Base-by-base conservation (phyloP, 208 protist genomes). In the Leishmania aethiopica region DNA sequence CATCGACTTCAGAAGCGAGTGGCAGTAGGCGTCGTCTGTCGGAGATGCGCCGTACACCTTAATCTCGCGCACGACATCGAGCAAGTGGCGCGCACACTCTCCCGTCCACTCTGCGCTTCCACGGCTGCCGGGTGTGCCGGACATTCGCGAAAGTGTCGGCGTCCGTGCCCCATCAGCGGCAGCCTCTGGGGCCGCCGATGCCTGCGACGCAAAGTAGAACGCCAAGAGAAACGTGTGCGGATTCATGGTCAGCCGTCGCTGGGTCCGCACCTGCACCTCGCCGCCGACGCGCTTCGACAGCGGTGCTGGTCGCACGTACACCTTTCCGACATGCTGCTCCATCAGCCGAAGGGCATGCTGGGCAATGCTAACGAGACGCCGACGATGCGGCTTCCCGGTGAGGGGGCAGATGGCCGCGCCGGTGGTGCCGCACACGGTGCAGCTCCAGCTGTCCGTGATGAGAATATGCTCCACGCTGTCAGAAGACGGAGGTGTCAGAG, bases 171-270 rank as follows among this genome's bases (percentile, higher is more conserved):
- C 45, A 69, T 70, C 75, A 59, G 22, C 37, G 51, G 42, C 71
- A 37, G 55, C 22, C 35, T 62, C 37, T 71, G 62, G 32, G 8
- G 77, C 32, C 6, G 73, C 13, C 6, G 71, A 3, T 28, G 81
- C 72, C 49, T 87, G 79, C 6, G 91, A 80, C 51, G 89, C 90
- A 72, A 94, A 94, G 79, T 95, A 94, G 74, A 92, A 95, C 42
- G 88, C 77, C 40, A 96, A 86, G 22, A 96, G 88, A 69, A 96
- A 89, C 51, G 90, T 86, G 67, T 95, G 93, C 49, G 93, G 93
- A 62, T 93, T 94, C 85, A 93, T 89, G 32, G 81, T 83, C 37
- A 94, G 84, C 57, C 90, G 89, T 19, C 93, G 91, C 66, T 89
- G 82, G 3, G 86, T 90, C 83, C 91, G 91, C 59, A 94, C 83